Base-by-base conservation (phyloP, 108 stramenopile genomes). In the Aurantiochytrium sp. region DNA sequence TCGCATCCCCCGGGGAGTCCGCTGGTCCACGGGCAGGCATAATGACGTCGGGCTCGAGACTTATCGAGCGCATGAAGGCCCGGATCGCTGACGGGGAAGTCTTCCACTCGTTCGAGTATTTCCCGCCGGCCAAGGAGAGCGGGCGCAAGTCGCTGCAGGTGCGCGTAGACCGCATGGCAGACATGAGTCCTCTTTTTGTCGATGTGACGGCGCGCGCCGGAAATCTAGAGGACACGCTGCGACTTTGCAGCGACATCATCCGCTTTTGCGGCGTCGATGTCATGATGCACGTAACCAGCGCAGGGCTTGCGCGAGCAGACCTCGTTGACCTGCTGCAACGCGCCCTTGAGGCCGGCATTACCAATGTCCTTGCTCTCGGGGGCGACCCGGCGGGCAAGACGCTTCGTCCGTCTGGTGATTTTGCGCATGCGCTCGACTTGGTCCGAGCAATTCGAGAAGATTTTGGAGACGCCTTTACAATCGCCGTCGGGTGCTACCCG, bases 21-120 rank as follows among this genome's bases (percentile, higher is more conserved):
- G 64, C 64, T 8, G 42, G 42, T 23, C 42, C 64, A 23, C 42
- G 64, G 35, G 42, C 64, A 6, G 64, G 42, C 64, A 69, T 3
- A 8, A 69, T 69, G 64, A 69, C 21, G 21, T 14, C 21, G 14
- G 42, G 64, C 25, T 14, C 42, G 51, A 43, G 76, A 6, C 76
- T 83, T 6, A 53, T 83, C 25, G 76, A 83, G 16, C 6, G 51
- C 16, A 83, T 83, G n/a, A 10, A 23, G 6, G 51, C 45, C 16
- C 45, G 28, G 19, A 23, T 83, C 12, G 76, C 76, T 14, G 76
- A 83, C 25, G 43, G 89, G 42, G 91, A 91, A 5, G 43, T 49
- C 18, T 97, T 95, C 90, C 97, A 96, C 92, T 97, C 97, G 43
- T 98, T 98, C 76, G 98, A 98, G 88, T 97, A 96, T 91, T 98